phyloP scores from a whole-genome alignment of 306 rosid species.

The Mimosa bimucronata region DNA sequence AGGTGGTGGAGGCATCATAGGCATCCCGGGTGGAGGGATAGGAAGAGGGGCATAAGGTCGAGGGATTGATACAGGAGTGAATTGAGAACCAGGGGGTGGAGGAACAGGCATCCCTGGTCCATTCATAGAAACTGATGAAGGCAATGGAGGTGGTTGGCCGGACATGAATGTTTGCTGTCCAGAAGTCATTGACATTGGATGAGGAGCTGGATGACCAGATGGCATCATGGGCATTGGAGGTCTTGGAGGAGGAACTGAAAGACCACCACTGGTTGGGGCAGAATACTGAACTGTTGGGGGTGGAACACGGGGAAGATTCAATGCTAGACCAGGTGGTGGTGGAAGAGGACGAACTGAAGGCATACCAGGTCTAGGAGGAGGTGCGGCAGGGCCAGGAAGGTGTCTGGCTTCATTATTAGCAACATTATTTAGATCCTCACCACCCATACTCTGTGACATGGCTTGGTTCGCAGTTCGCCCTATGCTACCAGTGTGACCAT shows the following conservation, averaged over 20 bases:
- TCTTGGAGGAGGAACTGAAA: conserved; percentile 66
- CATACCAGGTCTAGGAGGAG: conserved; percentile 86
- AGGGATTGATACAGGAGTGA: conserved; percentile 50
- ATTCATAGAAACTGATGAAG: conserved; percentile 59
- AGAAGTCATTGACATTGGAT: conserved; percentile 61
- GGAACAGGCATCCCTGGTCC: conserved; percentile 67
- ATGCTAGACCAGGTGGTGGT: conserved; percentile 86
- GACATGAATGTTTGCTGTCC: conserved; percentile 68
- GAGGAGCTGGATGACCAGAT: conserved; percentile 66
- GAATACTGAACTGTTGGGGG: conserved; percentile 64
- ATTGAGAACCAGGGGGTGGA: conserved; percentile 94
- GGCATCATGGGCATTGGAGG: conserved; percentile 69
- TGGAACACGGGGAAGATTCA: conserved; percentile 85
- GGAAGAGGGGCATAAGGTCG: conserved; percentile 64
- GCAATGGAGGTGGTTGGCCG: conserved; percentile 70
- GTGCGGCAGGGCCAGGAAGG: conserved; percentile 93
- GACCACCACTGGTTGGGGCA: conserved; percentile 57
- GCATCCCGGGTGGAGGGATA: conserved; percentile 64
- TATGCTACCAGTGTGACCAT: conserved; percentile 97
- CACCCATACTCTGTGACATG: conserved; percentile 71
- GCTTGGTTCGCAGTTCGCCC: conserved; percentile 96
- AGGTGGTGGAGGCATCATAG: conserved; percentile 87
- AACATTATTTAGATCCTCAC: conserved; percentile 70
- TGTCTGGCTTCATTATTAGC: conserved; percentile 57
- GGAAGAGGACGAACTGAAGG: conserved; percentile 91